Evolutionary conservation across 83 land plant species (phyloP), one percentile per base, ranked within the genome.

Genomic region (Thuja plicata): DNA sequence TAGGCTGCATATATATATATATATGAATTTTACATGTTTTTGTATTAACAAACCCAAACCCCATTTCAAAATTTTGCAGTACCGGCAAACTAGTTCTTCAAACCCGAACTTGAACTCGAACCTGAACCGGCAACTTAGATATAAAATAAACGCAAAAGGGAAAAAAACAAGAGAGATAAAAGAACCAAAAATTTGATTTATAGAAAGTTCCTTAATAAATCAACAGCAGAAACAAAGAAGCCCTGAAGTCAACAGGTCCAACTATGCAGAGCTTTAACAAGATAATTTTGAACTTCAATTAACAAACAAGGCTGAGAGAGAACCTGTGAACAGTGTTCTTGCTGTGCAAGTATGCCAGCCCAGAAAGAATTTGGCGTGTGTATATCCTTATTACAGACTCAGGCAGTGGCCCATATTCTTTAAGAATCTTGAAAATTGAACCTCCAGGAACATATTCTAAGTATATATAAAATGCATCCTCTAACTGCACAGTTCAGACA

Each of bases 381-480:
- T 97, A 98, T 87, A 90, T 94, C 73, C 99, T 94, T 70, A 97
- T 95, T 27, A 97, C 95, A 35, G 99, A 91, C 90, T 98, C 99
- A 81, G 94, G 95, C 21, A 98, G 93, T 13, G 95, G 95, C 86
- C 99, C 99, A 91, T 95, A 93, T 52, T 98, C 96, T 32, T 81
- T 94, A 79, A 97, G 91, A 84, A 95, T 90, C 86, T 95, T 98
- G 88, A 90, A 94, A 34, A 98, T 94, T 71, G 99, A 96, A 78
- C 99, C 99, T 89, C 98, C 98, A 90, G 98, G 92, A 17, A 98
- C 99, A 90, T 95, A 97, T 89, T 98, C 99, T 85, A 98, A 90
- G 88, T 95, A 98, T 90, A 98, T 98, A 89, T 95, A 95, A 46
- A 98, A 93, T 48, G 89, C 87, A 86, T 98, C 99, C 43, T 93